Base-by-base conservation (phyloP, 768 basidiomycete genomes). In the Kwoniella heveanensis region DNA sequence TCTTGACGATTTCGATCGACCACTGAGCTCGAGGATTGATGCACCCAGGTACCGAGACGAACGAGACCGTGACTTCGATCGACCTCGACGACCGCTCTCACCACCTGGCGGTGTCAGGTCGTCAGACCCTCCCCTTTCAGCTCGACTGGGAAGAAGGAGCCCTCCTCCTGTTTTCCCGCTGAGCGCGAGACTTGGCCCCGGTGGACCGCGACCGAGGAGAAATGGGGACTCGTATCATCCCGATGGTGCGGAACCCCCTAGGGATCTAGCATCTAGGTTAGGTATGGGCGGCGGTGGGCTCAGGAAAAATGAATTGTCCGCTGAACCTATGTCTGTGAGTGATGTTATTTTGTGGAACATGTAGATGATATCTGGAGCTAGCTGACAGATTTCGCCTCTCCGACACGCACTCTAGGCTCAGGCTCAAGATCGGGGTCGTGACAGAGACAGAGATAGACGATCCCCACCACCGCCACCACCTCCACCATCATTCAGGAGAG, bases 311-410 rank as follows among this genome's bases (percentile, higher is more conserved):
- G 54, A 54, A 19, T 32, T 62, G 21, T 27, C 60, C n/a, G 50
- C 59, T 46, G 60, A 62, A 29, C 60, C 60, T 24, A 62, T 62
- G 60, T 54, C 54, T 54, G 60, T 62, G 60, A 62, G 60, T 54
- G 24, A 8, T 8, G 56, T 4, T 19, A 46, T 21, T 13, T 5
- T 27, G 15, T n/a, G 19, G 2, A 2, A n/a, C 3, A 32, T 48
- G 24, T 5, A 57, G 13, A 36, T 36, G n/a, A n/a, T n/a, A n/a
- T n/a, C n/a, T n/a, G n/a, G n/a, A n/a, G n/a, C n/a, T n/a, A n/a
- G n/a, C n/a, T n/a, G n/a, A n/a, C n/a, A 6, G 13, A 6, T 5
- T 32, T 32, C 32, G 5, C 7, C 32, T 32, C 32, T 6, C 32
- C 13, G 7, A 32, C 5, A 32, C 32, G 32, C 32, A 13, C 5